Evolutionary conservation across 306 rosid species (phyloP), one percentile per base, ranked within the genome.

Genomic region (Fagus crenata): DNA sequence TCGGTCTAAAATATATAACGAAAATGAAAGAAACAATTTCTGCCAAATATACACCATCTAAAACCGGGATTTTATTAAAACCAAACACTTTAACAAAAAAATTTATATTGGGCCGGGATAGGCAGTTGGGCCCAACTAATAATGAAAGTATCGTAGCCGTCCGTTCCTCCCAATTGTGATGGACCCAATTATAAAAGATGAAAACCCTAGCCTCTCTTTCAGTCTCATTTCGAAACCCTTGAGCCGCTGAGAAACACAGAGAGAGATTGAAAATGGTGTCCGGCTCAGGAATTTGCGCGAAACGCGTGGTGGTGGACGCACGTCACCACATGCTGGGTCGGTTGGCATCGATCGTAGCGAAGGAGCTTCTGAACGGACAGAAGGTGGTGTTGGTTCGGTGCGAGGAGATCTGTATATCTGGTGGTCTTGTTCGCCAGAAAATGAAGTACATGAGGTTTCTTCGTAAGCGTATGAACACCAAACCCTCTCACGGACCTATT

Each of bases 291-390:
- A 84, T 89, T 74, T 87, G 93, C 75, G 87, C 93, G 8, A 89
- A 88, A 89, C 82, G 93, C 70, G 92, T 91, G 53, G 93, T 91
- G 35, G 89, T 89, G 4, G 97, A 91, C 32, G 92, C 97, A 1
- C 85, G 97, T 7, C 89, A 91, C 77, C 93, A 91, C 85, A 91
- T 91, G 92, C 89, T 91, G 0, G 93, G 97, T 3, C 87, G 97
- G 6, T 76, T 89, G 3, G 71, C 92, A 0, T 91, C 92, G 56
- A 89, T 91, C 17, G 55, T 91, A 0, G 97, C 91, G 33, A 89
- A 91, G 78, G 96, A 91, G 86, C 83, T 91, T 1, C 87, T 91
- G 32, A 91, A 91, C 33, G 90, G 96, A 0, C 93, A 89, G 89
- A 87, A 81, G 79, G 90, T 91, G 0, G 92, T 87, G 3, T 84